Conservation (phyloP, 208 protist genomes). For the Blechomonas ayalai region DNA sequence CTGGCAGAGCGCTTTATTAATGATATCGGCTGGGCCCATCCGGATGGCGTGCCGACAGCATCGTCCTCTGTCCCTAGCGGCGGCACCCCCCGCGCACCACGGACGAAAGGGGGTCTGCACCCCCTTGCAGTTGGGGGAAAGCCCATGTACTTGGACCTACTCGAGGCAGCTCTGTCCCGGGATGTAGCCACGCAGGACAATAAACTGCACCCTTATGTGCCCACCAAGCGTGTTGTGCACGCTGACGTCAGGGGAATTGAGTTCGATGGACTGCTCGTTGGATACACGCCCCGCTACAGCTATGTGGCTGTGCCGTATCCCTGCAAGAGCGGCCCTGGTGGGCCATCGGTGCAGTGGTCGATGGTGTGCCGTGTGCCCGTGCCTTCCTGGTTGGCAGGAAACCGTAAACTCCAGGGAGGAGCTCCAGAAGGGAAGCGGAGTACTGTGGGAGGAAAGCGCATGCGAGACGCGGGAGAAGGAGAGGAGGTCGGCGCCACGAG, state of each 20-base stretch:
- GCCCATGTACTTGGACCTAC: background rate
- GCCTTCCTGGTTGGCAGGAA: no score
- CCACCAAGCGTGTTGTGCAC: conserved; percentile 38
- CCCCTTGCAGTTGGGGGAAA: background rate
- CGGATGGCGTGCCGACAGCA: background rate
- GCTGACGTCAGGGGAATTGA: conserved; percentile 71
- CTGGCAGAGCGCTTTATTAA: conserved; percentile 65
- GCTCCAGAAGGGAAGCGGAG: no score
- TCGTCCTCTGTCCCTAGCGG: background rate
- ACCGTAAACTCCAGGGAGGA: no score
- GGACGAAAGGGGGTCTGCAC: background rate
- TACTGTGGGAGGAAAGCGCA: no score
- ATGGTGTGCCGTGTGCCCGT: conserved; percentile 28
- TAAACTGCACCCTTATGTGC: no score
- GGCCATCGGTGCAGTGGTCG: background rate
- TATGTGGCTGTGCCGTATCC: conserved; percentile 62
- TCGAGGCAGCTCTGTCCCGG: conserved; percentile 5
- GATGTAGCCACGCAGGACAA: no score
- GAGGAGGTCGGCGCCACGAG: no score
- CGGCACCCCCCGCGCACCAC: background rate
- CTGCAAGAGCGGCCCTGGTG: background rate
- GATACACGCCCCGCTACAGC: conserved; percentile 48
- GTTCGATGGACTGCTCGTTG: conserved; percentile 44
- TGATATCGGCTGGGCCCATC: conserved; percentile 50
- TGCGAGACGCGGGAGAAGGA: no score